Evolutionary conservation across 2,329 filamentous ascomycete species (phyloP), one percentile per base, ranked within the genome.

Genomic region (Hymenoscyphus albidus): DNA sequence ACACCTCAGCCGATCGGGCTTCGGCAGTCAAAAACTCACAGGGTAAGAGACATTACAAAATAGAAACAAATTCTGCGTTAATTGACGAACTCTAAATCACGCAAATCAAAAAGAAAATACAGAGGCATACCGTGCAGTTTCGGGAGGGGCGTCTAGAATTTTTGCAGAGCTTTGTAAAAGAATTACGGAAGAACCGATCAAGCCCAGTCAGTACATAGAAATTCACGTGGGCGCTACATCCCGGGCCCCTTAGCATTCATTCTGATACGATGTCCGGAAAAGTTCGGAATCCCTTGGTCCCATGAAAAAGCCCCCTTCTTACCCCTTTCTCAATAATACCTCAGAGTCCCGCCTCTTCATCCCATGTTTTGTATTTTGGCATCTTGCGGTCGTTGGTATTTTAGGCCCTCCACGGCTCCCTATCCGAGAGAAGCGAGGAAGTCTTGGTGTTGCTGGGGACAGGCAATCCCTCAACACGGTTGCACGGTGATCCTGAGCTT

Each of bases 401-500:
- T 35, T 57, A 14, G 18, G 35, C 27, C 55, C 27, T 16, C 31
- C 31, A 18, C 2, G 22, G 22, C 9, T 57, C 32, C 35, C 55
- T 27, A 57, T 57, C 48, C 18, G 14, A 51, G 22, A 31, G 22
- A 54, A 27, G 27, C 27, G 27, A 27, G 27, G 27, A 27, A 27
- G 18, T 27, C 18, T 54, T 54, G 48, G 48, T 54, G 48, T 54
- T 54, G 48, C 48, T 18, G 48, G 42, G 48, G 48, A 54, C 48
- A 54, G 18, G 48, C 18, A 27, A 54, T 12, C 3, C 18, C 6
- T 27, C 55, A 57, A 35, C 32, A 32, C 55, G 16, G 55, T 32
- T 57, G 32, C 55, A 12, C 12, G 32, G 27, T n/a, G 55, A 57
- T 57, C 55, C 16, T 16, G 14, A 38, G 55, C 27, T 32, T 32